Evolutionary conservation across 352 stramenopile species (phyloP), one percentile per base, ranked within the genome.

Genomic region (Phytopythium kandeliae): DNA sequence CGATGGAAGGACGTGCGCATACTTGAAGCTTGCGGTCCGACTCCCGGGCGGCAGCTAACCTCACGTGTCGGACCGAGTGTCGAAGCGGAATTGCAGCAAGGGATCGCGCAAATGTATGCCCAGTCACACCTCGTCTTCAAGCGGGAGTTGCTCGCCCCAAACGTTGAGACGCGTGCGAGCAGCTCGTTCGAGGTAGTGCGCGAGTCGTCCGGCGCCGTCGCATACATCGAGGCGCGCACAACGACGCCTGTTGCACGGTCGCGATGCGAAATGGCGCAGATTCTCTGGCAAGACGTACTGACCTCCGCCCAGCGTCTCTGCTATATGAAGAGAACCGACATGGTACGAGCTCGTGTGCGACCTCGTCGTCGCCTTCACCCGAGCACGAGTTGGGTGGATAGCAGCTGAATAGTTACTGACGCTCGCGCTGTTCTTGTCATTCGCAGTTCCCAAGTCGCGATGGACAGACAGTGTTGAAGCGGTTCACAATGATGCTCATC

Each of bases 201-300:
- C 13, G 24, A 34, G 21, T 1, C 3, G 12, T 21, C 7, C 2
- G 21, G 37, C n/a, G 57, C 57, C 2, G 58, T 59, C n/a, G 48
- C 50, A 30, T 41, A 43, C 37, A 43, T 63, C 12, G 57, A 69
- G 2, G 58, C 63, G 22, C 19, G 64, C 22, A 63, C 53, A 0
- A 58, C 53, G 15, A 65, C 61, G 15, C 57, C 61, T 0, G 54
- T 69, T 37, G 43, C 33, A 0, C 62, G 51, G 24, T 49, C 44
- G 9, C 45, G 52, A 3, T 25, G 48, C 5, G 30, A 57, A 7
- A 44, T 49, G 2, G 50, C 11, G 8, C 48, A 60, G 1, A 55
- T 55, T 4, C 22, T 69, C 17, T 69, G 61, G 61, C 55, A 58
- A 15, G 48, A 62, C 16, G n/a, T 63, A 1, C 2, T 25, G 7